These are phyloP conservation scores for Pichia sp. DNA, from an alignment of 1,139 yeast genomes.

Conservation along the genomic window DNA sequence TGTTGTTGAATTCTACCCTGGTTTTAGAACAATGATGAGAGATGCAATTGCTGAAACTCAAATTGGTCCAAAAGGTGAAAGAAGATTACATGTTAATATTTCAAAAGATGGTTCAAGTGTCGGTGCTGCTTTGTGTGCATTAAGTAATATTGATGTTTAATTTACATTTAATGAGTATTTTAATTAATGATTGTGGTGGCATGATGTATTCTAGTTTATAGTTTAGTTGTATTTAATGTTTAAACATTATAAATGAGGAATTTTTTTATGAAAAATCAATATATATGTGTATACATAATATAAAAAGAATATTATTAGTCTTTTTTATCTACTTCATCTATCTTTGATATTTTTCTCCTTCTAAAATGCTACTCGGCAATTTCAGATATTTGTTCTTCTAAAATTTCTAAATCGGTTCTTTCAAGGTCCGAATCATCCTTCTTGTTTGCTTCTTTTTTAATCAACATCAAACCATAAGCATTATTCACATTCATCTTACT, in stretches of 20 bases:
- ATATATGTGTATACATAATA: too few relatives aligned
- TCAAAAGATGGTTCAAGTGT: constrained; percentile 95
- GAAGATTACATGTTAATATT: constrained; percentile 64
- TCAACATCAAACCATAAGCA: constrained; percentile 12
- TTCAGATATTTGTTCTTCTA: constrained; percentile 13
- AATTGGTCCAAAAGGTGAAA: constrained; percentile 63
- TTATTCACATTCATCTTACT: constrained; percentile 13
- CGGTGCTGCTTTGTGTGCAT: constrained; percentile 91
- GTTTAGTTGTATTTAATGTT: too few relatives aligned
- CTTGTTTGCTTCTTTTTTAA: constrained; percentile 1
- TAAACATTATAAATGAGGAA: too few relatives aligned
- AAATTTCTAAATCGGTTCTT: too few relatives aligned
- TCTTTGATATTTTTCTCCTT: too few relatives aligned
- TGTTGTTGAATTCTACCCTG: constrained; percentile 87
- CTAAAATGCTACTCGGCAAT: constrained; percentile 12
- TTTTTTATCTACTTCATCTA: too few relatives aligned
- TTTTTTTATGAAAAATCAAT: too few relatives aligned
- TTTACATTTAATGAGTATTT: not conserved
- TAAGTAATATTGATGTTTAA: constrained; percentile 20
- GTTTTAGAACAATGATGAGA: constrained; percentile 67
- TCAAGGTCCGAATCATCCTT: too few relatives aligned
- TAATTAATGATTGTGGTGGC: not conserved
- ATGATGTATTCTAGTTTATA: not conserved
- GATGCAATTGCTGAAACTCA: constrained; percentile 67
- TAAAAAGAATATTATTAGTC: too few relatives aligned